Base-by-base conservation (phyloP, 345 rosid genomes). In the Acer negundo region DNA sequence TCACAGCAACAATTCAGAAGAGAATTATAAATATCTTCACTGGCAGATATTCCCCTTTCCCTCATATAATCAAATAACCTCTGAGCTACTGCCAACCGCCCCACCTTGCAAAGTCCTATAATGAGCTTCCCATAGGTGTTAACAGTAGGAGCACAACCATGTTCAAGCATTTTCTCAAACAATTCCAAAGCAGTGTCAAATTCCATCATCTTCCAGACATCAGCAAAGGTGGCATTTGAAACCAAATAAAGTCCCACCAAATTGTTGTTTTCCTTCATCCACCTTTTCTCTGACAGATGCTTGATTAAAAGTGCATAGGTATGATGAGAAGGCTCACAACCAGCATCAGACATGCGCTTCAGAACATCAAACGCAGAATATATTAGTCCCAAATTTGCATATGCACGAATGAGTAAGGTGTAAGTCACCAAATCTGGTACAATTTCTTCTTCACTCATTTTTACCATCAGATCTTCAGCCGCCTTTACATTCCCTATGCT, bases 291-390 rank as follows among this genome's bases (percentile, higher is more conserved):
- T 69, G 71, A 65, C 8, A 91, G 84, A 85, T 89, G 87, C 83
- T 81, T 86, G 81, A 95, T 84, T 80, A 95, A 79, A 83, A 86
- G 79, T 63, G 88, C 75, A 84, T 89, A 93, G 1, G 95, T 87
- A 68, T 78, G 84, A 59, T 86, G 89, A 81, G 95, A 91, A 81
- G 98, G 97, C 80, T 91, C 92, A 73, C 93, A 91, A 49, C 89
- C 91, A 83, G 85, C 70, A 86, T 86, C 92, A 84, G 87, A 71
- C 97, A 95, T 95, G 65, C 87, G 78, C 84, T 89, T 93, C 69
- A 95, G 94, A 69, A 91, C 93, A 86, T 81, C 84, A 85, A 93
- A 95, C 20, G 93, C 94, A 6, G 81, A 82, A 85, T 85, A 69
- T 55, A 86, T 84, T 72, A 76, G 78, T 80, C 91, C 93, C 23